phyloP scores from a whole-genome alignment of 1,284 basidiomycete species.

The Papiliotrema flavescens region DNA sequence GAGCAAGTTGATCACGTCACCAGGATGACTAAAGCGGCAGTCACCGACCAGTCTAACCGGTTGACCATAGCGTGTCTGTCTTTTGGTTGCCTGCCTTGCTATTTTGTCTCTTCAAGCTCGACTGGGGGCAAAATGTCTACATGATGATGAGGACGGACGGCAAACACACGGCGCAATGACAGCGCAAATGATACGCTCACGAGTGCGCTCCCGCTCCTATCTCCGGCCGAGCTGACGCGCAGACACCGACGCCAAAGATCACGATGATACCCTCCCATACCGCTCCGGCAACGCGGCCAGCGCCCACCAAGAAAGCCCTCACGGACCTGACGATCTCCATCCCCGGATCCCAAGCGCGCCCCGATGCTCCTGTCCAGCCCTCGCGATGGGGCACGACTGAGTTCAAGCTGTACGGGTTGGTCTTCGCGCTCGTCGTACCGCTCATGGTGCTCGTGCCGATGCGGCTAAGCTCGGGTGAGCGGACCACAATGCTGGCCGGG shows the following conservation, averaged over 20 bases:
- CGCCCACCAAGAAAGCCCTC: constrained; percentile 4
- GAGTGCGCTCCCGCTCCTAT: too few species aligned
- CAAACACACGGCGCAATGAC: too few species aligned
- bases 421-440: constrained; percentile 64
- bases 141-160: too few species aligned
- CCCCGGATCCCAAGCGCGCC: constrained; percentile 19
- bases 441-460: constrained; percentile 78
- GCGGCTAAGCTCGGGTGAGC: constrained; percentile 69
- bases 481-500: not conserved
- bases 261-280: constrained; percentile 6
- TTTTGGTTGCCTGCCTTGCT: too few species aligned
- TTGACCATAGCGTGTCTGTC: too few species aligned
- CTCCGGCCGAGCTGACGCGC: too few species aligned
- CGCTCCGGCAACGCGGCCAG: not conserved
- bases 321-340: constrained; percentile 37
- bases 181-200: too few species aligned
- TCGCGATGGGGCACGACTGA: constrained; percentile 75
- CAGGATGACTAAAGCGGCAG: not conserved
- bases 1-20: not conserved
- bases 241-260: not conserved
- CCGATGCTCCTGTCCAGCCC: constrained; percentile 10
- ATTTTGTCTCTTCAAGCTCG: too few species aligned
- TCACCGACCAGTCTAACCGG: too few species aligned
- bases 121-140: too few species aligned
- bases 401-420: constrained; percentile 72